phyloP scores from a whole-genome alignment of 305 asterid genomes.

The Euphrasia arctica region DNA sequence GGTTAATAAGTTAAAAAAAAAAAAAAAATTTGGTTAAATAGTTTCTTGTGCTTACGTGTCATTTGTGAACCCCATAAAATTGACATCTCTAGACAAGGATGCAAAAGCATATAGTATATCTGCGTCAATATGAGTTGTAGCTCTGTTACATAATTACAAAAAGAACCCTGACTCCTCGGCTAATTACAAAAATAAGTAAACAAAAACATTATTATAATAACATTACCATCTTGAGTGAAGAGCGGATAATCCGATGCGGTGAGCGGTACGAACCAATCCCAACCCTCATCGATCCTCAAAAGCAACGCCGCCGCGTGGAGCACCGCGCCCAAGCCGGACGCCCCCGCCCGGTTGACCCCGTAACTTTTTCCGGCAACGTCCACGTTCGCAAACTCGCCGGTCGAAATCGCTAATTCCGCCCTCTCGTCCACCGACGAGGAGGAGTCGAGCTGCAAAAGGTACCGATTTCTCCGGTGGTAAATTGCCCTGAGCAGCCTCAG shows the following conservation, averaged over 20 bases:
- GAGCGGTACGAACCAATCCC: not conserved
- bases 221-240: not conserved
- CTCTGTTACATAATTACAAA: not conserved
- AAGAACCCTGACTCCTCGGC: not conserved
- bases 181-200: too few species aligned
- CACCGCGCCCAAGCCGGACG: not conserved
- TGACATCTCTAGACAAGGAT: constrained; percentile 48
- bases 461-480: constrained; percentile 58
- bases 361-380: not conserved
- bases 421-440: constrained; percentile 21
- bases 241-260: not conserved
- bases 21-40: too few species aligned
- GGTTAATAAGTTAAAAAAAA: too few species aligned
- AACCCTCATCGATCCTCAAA: not conserved
- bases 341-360: not conserved
- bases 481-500: constrained; percentile 44
- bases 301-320: constrained; percentile 3
- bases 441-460: constrained; percentile 50
- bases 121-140: constrained; percentile 25
- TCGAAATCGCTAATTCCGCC: not conserved
- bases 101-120: constrained; percentile 54
- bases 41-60: constrained; percentile 34
- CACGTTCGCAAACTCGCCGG: not conserved
- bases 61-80: constrained; percentile 37
- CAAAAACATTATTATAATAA: not conserved